These are phyloP conservation scores for Coemansia sp. DNA, from an alignment of 192 early-diverging fungal genomes.

Conservation along the genomic window DNA sequence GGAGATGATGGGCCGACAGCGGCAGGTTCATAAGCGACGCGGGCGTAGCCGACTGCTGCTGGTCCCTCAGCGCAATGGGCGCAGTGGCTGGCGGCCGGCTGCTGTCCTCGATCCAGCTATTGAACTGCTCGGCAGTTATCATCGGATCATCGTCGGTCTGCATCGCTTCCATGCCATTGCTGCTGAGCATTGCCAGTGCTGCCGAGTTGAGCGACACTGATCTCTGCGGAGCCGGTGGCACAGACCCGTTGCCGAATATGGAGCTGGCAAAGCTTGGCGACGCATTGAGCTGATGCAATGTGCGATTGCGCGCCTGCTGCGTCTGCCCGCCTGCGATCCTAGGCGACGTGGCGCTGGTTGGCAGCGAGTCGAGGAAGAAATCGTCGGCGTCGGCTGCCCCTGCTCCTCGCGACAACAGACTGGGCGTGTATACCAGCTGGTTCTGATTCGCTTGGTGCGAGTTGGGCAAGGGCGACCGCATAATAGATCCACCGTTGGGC, in stretches of 20 bases:
- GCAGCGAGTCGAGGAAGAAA: conserved; percentile 20
- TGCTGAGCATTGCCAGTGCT: conserved; percentile 7
- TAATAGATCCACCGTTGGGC: background rate
- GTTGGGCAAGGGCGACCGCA: background rate
- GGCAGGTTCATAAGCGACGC: conserved; percentile 54
- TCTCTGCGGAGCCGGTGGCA: background rate
- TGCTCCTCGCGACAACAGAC: background rate
- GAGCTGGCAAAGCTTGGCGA: background rate
- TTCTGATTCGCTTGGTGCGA: background rate
- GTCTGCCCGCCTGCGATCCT: background rate
- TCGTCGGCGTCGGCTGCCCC: background rate
- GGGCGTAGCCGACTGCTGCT: conserved; percentile 35
- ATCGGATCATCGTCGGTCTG: background rate
- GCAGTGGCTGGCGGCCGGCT: conserved; percentile 6
- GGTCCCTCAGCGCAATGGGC: background rate
- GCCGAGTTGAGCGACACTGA: conserved; percentile 14
- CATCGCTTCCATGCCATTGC: background rate
- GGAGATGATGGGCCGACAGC: conserved; percentile 50
- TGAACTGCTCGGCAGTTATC: conserved; percentile 6
- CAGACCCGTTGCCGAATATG: background rate
- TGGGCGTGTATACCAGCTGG: conserved; percentile 6
- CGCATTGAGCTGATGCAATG: conserved; percentile 27
- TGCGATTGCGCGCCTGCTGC: conserved; percentile 12
- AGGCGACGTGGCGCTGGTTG: background rate
- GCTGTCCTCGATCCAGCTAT: background rate